phyloP scores from a whole-genome alignment of 1,284 basidiomycete genomes.

The Pterula multifida region DNA sequence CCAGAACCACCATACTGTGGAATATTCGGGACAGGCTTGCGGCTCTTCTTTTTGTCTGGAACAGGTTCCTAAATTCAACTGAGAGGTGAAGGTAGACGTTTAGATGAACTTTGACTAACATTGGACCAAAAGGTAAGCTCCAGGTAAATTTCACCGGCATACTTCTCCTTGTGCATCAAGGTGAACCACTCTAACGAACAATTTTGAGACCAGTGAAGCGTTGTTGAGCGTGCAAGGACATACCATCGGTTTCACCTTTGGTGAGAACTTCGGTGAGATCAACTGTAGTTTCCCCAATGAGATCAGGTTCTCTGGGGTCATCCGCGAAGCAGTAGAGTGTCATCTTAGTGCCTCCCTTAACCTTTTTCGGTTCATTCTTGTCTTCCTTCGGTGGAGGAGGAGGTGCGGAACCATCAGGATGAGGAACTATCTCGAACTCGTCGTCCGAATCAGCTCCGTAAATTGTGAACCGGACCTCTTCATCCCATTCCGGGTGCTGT shows the following conservation, averaged over 20 bases:
- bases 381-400: conserved; percentile 46
- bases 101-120: conserved; percentile 33
- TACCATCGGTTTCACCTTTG: conserved; percentile 94
- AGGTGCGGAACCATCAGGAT: conserved; percentile 42
- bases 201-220: conserved; percentile 7
- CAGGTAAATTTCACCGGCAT: conserved; percentile 87
- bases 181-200: conserved; percentile 82
- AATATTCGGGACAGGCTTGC: conserved; percentile 33
- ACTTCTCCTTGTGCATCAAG: conserved; percentile 81
- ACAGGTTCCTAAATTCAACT: conserved; percentile 44
- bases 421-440: conserved; percentile 21
- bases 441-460: conserved; percentile 68
- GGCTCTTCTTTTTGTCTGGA: conserved; percentile 58
- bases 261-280: conserved; percentile 86
- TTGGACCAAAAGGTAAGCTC: conserved; percentile 96
- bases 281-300: conserved; percentile 87
- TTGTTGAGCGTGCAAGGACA: conserved; percentile 18
- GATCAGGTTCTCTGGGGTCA: conserved; percentile 88
- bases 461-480: conserved; percentile 91
- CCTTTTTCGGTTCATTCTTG: conserved; percentile 37
- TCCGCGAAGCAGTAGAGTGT: conserved; percentile 87
- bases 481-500: conserved; percentile 98
- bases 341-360: conserved; percentile 71
- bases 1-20: conserved; percentile 66
- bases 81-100: conserved; percentile 7